These are phyloP conservation scores for Clonostachys rosea DNA, from an alignment of 2,329 filamentous ascomycete genomes.

Conservation along the genomic window DNA sequence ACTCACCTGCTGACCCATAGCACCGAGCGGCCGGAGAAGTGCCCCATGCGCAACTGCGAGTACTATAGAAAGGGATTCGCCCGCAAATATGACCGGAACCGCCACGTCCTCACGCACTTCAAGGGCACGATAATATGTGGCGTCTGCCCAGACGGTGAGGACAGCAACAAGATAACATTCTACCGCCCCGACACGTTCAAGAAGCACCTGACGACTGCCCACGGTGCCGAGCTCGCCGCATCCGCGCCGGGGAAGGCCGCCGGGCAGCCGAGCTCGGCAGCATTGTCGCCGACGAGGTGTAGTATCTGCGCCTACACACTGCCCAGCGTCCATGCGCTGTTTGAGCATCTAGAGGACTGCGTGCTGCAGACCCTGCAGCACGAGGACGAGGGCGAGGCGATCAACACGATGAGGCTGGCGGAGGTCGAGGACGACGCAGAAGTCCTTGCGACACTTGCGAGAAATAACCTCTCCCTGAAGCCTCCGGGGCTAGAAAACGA, in stretches of 20 bases:
- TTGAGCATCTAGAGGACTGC: constrained; percentile 82
- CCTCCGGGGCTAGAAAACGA: no score
- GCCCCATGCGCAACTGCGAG: constrained; percentile 87
- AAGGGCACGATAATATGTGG: constrained; percentile 98
- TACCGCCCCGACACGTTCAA: constrained; percentile 98
- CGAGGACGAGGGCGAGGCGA: no score
- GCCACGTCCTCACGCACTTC: constrained; percentile 94
- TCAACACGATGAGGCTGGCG: no score
- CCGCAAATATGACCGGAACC: constrained; percentile 96
- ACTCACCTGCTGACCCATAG: constrained; percentile 97
- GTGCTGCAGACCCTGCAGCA: constrained; percentile 28
- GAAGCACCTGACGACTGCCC: constrained; percentile 86
- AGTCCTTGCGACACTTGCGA: no score
- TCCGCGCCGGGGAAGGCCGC: constrained; percentile 47
- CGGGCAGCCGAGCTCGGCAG: no score
- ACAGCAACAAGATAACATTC: constrained; percentile 88
- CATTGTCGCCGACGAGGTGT: constrained; percentile 59
- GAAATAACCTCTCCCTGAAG: no score
- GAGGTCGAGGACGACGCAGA: no score
- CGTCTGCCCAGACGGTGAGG: constrained; percentile 87
- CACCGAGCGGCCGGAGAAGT: constrained; percentile 91
- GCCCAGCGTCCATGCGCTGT: constrained; percentile 87
- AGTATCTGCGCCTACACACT: constrained; percentile 83
- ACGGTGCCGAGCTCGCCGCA: constrained; percentile 89
- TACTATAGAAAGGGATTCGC: constrained; percentile 94